Evolutionary conservation across 1,139 yeast genomes (phyloP).

Genomic region (Geotrichum klebahnii): DNA sequence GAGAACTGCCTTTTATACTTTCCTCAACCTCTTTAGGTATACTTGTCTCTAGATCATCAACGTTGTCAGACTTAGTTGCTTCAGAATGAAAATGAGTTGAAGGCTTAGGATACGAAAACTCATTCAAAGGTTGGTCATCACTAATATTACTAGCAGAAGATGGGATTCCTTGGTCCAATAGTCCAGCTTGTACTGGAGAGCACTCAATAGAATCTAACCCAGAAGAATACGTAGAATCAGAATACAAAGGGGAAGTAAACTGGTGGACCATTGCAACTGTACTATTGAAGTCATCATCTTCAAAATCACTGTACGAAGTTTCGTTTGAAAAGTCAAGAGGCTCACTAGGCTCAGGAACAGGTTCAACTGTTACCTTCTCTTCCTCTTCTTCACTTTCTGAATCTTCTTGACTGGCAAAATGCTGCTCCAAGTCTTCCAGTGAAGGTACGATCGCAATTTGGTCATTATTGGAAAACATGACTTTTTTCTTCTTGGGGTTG

Average conservation of each 20-base stretch:
- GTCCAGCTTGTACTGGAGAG: slow-evolving; percentile 11
- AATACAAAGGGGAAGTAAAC: slow-evolving; percentile 15
- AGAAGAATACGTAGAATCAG: slow-evolving; percentile 16
- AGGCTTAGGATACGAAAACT: background rate
- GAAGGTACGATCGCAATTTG: slow-evolving; percentile 22
- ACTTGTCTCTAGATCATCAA: too few species aligned
- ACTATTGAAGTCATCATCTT: slow-evolving; percentile 14
- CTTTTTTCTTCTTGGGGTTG: slow-evolving; percentile 17
- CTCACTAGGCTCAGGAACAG: background rate
- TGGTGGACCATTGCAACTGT: slow-evolving; percentile 13
- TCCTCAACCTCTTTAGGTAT: too few species aligned
- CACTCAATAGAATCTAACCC: slow-evolving; percentile 17
- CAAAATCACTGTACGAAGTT: slow-evolving; percentile 1
- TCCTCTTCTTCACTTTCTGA: slow-evolving; percentile 8
- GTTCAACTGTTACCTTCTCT: background rate
- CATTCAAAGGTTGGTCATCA: background rate
- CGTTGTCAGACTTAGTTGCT: too few species aligned
- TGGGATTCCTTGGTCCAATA: background rate
- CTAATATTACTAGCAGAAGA: background rate
- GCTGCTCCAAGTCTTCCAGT: slow-evolving; percentile 8
- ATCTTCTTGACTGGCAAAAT: slow-evolving; percentile 7
- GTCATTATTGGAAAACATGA: slow-evolving; percentile 21
- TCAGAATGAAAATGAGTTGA: background rate
- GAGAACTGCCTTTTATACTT: too few species aligned
- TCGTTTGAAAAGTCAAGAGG: background rate